Base-by-base conservation (phyloP, 306 rosid genomes). In the Vigna reflexopilosa region DNA sequence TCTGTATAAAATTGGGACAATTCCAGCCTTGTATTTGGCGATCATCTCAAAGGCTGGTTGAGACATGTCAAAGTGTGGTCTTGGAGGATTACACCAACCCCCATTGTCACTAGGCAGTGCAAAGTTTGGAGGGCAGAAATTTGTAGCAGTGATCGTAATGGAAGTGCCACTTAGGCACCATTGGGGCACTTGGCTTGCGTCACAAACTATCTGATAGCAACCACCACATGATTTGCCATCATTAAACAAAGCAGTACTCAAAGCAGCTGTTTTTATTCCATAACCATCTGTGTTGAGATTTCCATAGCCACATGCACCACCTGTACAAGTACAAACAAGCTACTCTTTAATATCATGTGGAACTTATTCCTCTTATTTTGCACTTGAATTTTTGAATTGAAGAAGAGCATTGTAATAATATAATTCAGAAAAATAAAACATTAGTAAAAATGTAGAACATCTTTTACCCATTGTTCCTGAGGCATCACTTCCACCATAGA, bases 231-330 rank as follows among this genome's bases (percentile, higher is more conserved):
- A 32, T 58, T 82, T 75, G 2, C 97, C 97, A 51, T 86, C 85
- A 44, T 91, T 81, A 34, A 76, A 90, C 83, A 91, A 81, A 56
- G 85, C 85, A 7, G 89, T 76, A 63, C 94, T 91, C 77, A 91
- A 85, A 0, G 97, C 97, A 45, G 93, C 86, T 12, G 97, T 90
- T 66, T 81, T 84, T 7, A 12, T 72, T 36, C 94, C 97, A 81
- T 92, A 88, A 32, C 88, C 93, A 57, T 84, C 87, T 0, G 50
- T 83, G 76, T 78, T 32, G 6, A 86, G 84, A 65, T 88, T 77
- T 30, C 90, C 94, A 75, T 91, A 92, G 1, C 97, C 97, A 84
- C 94, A 92, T 16, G 97, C 93, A 2, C 97, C 94, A 49, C 89
- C 94, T 91, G 10, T 42, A 62, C 72, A 65, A 48, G 55, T 58